phyloP scores from a whole-genome alignment of 202 grass and related monocot species.

The Setaria viridis region DNA sequence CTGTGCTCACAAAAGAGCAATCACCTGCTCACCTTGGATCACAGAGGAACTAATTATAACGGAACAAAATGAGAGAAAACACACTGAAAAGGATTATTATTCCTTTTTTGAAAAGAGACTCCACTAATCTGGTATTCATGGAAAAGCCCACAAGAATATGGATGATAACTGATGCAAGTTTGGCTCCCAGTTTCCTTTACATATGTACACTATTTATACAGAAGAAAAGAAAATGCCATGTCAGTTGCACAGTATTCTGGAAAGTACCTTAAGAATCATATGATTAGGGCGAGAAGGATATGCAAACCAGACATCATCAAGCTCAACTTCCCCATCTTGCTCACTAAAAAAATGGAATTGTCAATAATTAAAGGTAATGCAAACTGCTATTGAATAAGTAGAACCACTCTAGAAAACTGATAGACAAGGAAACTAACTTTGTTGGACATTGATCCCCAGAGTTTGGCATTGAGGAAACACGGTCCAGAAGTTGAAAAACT shows the following conservation, averaged over 20 bases:
- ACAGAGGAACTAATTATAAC: not conserved
- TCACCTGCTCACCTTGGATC: not conserved
- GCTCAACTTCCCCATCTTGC: conserved; percentile 80
- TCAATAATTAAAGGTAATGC: conserved; percentile 30
- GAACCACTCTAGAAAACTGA: conserved; percentile 38
- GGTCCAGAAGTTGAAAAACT: conserved; percentile 96
- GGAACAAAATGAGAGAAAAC: not conserved
- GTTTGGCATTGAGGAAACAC: conserved; percentile 79
- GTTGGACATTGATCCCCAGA: conserved; percentile 75
- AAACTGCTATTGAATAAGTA: conserved; percentile 33
- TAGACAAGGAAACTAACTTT: conserved; percentile 59
- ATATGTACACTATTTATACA: conserved; percentile 19
- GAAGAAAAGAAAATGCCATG: conserved; percentile 4
- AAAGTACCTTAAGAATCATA: conserved; percentile 97
- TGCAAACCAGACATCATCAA: conserved; percentile 96
- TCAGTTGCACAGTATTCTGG: conserved; percentile 23
- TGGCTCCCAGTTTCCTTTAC: conserved; percentile 4
- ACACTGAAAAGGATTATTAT: not conserved
- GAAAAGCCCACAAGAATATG: conserved; percentile 16
- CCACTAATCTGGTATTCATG: not conserved
- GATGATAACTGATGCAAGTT: conserved; percentile 37
- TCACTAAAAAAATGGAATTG: conserved; percentile 58
- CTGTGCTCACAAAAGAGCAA: not conserved
- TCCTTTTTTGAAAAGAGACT: conserved; percentile 4
- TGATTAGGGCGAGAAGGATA: conserved; percentile 98